These are phyloP conservation scores for Aspergillus brasiliensis DNA, from an alignment of 2,329 filamentous ascomycete genomes.

Conservation along the genomic window DNA sequence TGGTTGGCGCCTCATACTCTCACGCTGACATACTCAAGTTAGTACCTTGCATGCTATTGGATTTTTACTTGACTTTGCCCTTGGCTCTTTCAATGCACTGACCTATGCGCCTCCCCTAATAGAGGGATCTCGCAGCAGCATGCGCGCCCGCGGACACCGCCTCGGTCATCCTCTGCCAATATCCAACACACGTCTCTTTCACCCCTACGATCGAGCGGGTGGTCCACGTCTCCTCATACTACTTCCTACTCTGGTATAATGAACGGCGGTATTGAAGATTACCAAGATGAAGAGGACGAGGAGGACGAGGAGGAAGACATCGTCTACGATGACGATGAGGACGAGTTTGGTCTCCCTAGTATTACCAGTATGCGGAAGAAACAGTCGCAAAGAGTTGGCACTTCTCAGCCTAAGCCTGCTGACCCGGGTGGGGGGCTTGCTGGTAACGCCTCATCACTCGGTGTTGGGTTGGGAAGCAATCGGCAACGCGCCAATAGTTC, in stretches of 20 bases:
- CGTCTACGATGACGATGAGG: constrained; percentile 83
- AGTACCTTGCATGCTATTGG: constrained; percentile 3
- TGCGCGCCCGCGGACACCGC: constrained; percentile 75
- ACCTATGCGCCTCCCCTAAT: constrained; percentile 1
- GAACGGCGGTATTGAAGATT: constrained; percentile 72
- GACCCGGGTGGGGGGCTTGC: constrained; percentile 43
- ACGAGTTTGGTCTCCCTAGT: constrained; percentile 93
- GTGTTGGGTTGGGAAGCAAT: constrained; percentile 42
- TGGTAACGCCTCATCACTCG: constrained; percentile 29
- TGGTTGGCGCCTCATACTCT: constrained; percentile 93
- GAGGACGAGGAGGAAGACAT: constrained; percentile 69
- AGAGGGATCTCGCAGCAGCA: constrained; percentile 42
- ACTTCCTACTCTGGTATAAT: constrained; percentile 80
- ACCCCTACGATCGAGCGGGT: constrained; percentile 47
- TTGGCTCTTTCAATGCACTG: constrained; percentile 16
- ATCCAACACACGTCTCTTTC: constrained; percentile 56
- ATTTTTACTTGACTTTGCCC: background rate
- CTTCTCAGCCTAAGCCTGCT: constrained; percentile 41
- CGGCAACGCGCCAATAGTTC: constrained; percentile 79
- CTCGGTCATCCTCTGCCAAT: constrained; percentile 58
- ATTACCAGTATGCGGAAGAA: constrained; percentile 87
- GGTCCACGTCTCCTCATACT: constrained; percentile 61
- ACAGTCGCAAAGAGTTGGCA: constrained; percentile 48
- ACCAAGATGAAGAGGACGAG: constrained; percentile 68
- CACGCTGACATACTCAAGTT: constrained; percentile 94